These are phyloP conservation scores for Phialophora expanda DNA, from an alignment of 2,329 filamentous ascomycete species.

Conservation along the genomic window DNA sequence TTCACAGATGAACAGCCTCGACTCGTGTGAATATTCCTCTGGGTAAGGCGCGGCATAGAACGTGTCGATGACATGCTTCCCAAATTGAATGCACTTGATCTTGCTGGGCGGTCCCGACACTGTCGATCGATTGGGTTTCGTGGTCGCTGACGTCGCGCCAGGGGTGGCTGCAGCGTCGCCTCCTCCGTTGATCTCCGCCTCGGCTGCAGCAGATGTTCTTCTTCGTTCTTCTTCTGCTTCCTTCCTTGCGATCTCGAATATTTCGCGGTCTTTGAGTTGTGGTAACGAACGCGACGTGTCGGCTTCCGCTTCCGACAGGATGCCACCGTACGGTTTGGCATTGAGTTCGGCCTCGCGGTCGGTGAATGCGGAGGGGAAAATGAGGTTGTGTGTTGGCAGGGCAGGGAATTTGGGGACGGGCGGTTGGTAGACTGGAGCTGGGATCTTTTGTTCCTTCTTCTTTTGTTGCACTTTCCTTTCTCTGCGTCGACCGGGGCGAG, in stretches of 20 bases:
- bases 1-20: conserved; percentile 97
- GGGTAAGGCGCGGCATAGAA: conserved; percentile 99
- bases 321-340: conserved; percentile 93
- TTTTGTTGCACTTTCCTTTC: conserved; percentile 43
- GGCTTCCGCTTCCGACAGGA: conserved; percentile 84
- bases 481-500: conserved; percentile 63
- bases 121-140: conserved; percentile 69
- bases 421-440: conserved; percentile 54
- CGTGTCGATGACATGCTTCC: conserved; percentile 96
- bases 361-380: conserved; percentile 70
- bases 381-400: conserved; percentile 38
- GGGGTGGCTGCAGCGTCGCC: conserved; percentile 61
- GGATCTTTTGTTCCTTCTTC: conserved; percentile 46
- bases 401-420: conserved; percentile 46
- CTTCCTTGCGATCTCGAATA: conserved; percentile 87
- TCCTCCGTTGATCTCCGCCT: conserved; percentile 64
- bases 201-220: conserved; percentile 50
- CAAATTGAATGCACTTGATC: conserved; percentile 98
- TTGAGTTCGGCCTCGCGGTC: conserved; percentile 87
- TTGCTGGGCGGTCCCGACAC: conserved; percentile 86
- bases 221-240: conserved; percentile 93
- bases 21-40: conserved; percentile 96
- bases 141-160: conserved; percentile 9
- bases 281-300: conserved; percentile 91
- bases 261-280: conserved; percentile 75